These are phyloP conservation scores for Thermochaetoides thermophila DNA, from an alignment of 495 filamentous ascomycete species.

Conservation along the genomic window DNA sequence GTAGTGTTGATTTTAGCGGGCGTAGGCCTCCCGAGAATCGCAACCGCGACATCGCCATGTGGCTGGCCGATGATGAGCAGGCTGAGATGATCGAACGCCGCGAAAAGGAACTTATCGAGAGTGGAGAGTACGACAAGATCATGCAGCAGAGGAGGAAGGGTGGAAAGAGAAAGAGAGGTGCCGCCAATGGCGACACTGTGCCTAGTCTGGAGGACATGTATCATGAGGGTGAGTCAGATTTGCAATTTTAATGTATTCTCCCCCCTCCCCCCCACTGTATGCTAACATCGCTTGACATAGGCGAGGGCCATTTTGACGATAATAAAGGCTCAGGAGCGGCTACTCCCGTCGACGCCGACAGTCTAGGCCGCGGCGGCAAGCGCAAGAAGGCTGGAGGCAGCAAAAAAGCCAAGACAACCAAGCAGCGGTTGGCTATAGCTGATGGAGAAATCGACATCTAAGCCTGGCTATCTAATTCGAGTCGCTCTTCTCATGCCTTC, in stretches of 20 bases:
- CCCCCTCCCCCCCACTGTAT: not conserved
- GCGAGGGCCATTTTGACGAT: constrained; percentile 89
- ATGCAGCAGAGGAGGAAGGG: constrained; percentile 59
- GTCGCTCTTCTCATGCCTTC: too few species aligned
- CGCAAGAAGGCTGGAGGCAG: constrained; percentile 39
- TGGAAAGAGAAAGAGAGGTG: constrained; percentile 28
- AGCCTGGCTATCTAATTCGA: constrained; percentile 1
- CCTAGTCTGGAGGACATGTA: constrained; percentile 93
- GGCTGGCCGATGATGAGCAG: constrained; percentile 91
- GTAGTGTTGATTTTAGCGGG: constrained; percentile 77
- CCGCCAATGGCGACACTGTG: constrained; percentile 23
- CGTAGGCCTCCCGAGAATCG: constrained; percentile 69
- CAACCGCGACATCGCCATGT: constrained; percentile 91
- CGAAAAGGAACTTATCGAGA: constrained; percentile 64
- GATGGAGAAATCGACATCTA: constrained; percentile 48
- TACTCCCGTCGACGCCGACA: constrained; percentile 52
- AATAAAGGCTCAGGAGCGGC: constrained; percentile 71
- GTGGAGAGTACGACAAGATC: constrained; percentile 43
- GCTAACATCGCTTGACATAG: constrained; percentile 28
- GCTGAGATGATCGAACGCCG: constrained; percentile 80
- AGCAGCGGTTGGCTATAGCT: constrained; percentile 75
- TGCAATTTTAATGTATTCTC: not conserved
- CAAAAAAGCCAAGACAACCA: constrained; percentile 86
- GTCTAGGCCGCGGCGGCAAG: constrained; percentile 29
- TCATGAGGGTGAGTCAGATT: constrained; percentile 66